Percentiles rank a stretch among this genome's conserved stretches.
Evolutionary conservation across 1,139 yeast species (phyloP).

Genomic region (Suhomyces guaymorum): DNA sequence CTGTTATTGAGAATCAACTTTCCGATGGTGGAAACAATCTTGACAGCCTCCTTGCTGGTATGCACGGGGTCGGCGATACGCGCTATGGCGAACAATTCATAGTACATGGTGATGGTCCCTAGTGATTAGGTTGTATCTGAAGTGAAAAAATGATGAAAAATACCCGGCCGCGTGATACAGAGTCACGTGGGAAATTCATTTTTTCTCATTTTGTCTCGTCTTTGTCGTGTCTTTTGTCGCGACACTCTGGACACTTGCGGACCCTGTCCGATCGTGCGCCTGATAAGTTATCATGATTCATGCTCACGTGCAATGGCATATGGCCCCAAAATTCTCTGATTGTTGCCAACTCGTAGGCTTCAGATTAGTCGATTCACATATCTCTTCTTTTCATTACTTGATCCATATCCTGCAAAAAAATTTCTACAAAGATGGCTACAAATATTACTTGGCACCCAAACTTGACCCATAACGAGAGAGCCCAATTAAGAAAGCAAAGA

Average conservation of each 20-base stretch:
- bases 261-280: conserved; percentile 1
- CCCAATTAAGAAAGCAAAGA: conserved; percentile 67
- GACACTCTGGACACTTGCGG: too few species aligned
- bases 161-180: conserved; percentile 3
- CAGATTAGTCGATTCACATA: too few species aligned
- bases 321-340: conserved; percentile 4
- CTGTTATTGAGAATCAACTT: conserved; percentile 81
- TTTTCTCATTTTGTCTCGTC: too few species aligned
- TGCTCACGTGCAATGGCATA: conserved; percentile 19
- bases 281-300: conserved; percentile 8
- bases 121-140: neutral
- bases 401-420: neutral
- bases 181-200: too few species aligned
- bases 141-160: conserved; percentile 7
- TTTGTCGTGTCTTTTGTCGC: too few species aligned
- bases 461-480: conserved; percentile 79
- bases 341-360: too few species aligned
- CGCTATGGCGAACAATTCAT: conserved; percentile 88
- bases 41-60: conserved; percentile 63
- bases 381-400: too few species aligned
- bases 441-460: conserved; percentile 96
- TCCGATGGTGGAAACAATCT: conserved; percentile 79
- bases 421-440: conserved; percentile 66
- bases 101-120: conserved; percentile 59
- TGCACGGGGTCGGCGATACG: conserved; percentile 64